Base-by-base conservation (phyloP, 345 rosid genomes). In the Citrus inodora region DNA sequence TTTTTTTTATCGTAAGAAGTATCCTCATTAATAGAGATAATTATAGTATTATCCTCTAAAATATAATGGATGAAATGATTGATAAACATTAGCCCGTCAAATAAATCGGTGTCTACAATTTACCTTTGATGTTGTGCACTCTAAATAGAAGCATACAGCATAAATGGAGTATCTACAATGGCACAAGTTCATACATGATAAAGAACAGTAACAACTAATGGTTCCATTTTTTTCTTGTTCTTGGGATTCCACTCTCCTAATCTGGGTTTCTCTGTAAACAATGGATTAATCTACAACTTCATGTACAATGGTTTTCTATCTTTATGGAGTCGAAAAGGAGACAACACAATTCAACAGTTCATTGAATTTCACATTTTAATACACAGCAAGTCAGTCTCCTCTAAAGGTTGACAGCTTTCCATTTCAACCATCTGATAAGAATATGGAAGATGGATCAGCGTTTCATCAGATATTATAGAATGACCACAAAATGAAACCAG, bases 351-450 rank as follows among this genome's bases (percentile, higher is more conserved):
- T 66, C 72, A 76, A 76, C 66, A 30, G 66, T 38, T 61, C 16
- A 33, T 56, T 32, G 77, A 64, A 63, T 13, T 75, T 70, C 80
- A 87, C 32, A 75, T 63, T 74, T 74, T 89, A 46, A 79, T 77
- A 53, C 85, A 87, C 66, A 95, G 97, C 82, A 95, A 83, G 86
- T 87, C 90, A 75, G 86, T 87, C 83, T 88, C 84, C 80, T 87
- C 86, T 77, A 60, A 33, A 78, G 84, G 68, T 37, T 88, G 88
- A 55, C 77, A 33, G 80, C 75, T 82, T 71, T 91, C 92, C 80
- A 72, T 80, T 83, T 87, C 92, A 63, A 95, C 90, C 22, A 92
- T 85, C 98, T 95, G 90, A 65, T 64, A 7, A 70, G 48, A 55
- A 78, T 64, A 67, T 27, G 67, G 16, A 66, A 53, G 7, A 61